Evolutionary conservation across 345 rosid species (phyloP).

Genomic region (Mercurialis annua): DNA sequence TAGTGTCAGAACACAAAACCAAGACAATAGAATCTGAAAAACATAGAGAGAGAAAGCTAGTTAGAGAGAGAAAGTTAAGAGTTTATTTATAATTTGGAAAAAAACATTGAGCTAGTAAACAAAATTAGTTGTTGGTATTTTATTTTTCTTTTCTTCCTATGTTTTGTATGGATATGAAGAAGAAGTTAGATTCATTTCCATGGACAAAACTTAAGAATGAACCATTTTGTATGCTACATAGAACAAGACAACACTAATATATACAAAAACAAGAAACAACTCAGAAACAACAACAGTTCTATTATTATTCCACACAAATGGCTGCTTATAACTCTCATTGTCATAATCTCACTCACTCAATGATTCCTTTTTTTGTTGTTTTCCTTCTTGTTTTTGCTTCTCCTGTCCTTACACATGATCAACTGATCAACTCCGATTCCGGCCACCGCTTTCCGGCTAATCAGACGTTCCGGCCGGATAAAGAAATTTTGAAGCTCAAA

Average conservation of each 20-base stretch:
- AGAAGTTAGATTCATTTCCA: slow-evolving; percentile 36
- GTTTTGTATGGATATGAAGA: slow-evolving; percentile 46
- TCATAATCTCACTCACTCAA: slow-evolving; percentile 7
- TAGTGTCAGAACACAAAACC: slow-evolving; percentile 40
- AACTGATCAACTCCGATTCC: slow-evolving; percentile 36
- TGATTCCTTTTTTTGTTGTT: slow-evolving; percentile 46
- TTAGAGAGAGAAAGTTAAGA: slow-evolving; percentile 1
- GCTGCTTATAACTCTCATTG: slow-evolving; percentile 39
- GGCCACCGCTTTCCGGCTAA: slow-evolving; percentile 27
- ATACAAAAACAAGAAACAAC: slow-evolving; percentile 45
- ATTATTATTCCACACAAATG: slow-evolving; percentile 58
- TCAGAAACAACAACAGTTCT: slow-evolving; percentile 23
- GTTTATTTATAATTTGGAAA: slow-evolving; percentile 30
- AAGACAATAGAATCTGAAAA: slow-evolving; percentile 32
- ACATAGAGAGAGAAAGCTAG: not conserved
- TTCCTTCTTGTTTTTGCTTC: slow-evolving; percentile 38
- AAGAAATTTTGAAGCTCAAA: slow-evolving; percentile 14
- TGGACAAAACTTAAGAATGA: slow-evolving; percentile 32
- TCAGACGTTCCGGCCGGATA: slow-evolving; percentile 25
- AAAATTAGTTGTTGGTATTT: slow-evolving; percentile 12
- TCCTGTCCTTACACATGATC: slow-evolving; percentile 37
- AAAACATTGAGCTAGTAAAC: slow-evolving; percentile 30
- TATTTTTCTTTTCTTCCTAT: slow-evolving; percentile 19
- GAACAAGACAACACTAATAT: slow-evolving; percentile 54
- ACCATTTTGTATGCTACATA: slow-evolving; percentile 18